Evolutionary conservation across 805 yeast species (phyloP), one percentile per base, ranked within the genome.

Genomic region (Metschnikowia orientalis): DNA sequence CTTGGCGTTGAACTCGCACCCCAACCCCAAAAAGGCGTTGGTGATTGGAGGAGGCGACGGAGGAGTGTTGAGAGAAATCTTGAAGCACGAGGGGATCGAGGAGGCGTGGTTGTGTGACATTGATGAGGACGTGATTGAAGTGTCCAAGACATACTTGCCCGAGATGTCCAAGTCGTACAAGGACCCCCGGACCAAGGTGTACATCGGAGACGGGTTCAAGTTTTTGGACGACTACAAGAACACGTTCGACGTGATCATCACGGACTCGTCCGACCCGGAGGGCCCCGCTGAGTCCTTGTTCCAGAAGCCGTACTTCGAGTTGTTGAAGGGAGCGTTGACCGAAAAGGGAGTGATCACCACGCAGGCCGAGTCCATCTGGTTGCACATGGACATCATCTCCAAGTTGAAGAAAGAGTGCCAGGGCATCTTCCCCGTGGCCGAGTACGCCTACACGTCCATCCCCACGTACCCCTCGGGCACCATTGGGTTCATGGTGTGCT

Each of bases 11-110:
- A 84, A 81, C 75, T 79, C 92, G 34, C 97, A 92, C 66, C 89
- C 95, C 51, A 79, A 85, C 67, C 97, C 97, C 38, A 86, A 85
- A 72, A 81, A 74, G 51, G 97, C 94, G 15, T 71, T 90, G 36
- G 97, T 90, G 44, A 84, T 90, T 54, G 98, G 98, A 39, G 98
- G 98, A 45, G 98, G 98, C 55, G 98, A 90, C 61, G 98, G 98
- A 51, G 97, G 97, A 63, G 97, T 90, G 32, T 74, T 90, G 53
- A 79, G 97, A 66, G 97, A 90, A 65, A 73, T 89, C 55, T 85
- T 88, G 55, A 90, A 90, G 67, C 96, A 90, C 64, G 79, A 75
- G 32, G 60, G 75, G 40, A 86, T 90, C 35, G 95, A 88, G 61
- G 82, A 81, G 63, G 95, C 95, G 29, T 75, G 84, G 67, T 71